These are phyloP conservation scores for Oenanthe sinensis DNA, from an alignment of 129 eudicot genomes.

Conservation along the genomic window DNA sequence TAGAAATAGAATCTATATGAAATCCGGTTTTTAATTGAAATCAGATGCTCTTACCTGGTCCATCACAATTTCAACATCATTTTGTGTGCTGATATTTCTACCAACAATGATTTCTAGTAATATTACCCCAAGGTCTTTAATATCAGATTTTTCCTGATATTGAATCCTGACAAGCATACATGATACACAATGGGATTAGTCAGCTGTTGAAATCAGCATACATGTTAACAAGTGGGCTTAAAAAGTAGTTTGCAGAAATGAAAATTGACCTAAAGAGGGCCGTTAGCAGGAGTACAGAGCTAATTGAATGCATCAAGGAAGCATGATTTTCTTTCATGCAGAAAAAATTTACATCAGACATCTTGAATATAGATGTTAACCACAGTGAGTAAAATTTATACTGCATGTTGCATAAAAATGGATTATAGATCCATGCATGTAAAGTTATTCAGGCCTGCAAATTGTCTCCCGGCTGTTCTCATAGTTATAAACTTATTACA, in stretches of 20 bases:
- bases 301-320: not conserved
- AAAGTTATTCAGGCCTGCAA: not conserved
- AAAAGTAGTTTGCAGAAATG: not conserved
- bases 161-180: conserved; percentile 33
- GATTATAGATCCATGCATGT: not conserved
- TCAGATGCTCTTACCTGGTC: conserved; percentile 38
- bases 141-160: conserved; percentile 42
- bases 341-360: not conserved
- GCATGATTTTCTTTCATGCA: not conserved
- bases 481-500: not conserved
- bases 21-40: not conserved
- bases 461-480: not conserved
- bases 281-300: not conserved
- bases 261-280: not conserved
- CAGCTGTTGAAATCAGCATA: not conserved
- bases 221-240: not conserved
- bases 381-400: not conserved
- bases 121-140: conserved; percentile 59
- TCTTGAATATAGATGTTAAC: not conserved
- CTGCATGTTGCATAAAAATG: not conserved
- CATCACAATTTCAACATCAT: conserved; percentile 32
- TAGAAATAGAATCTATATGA: too few relatives aligned
- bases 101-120: conserved; percentile 59
- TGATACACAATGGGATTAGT: not conserved
- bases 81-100: conserved; percentile 24